Percentiles rank a stretch among this genome's conserved stretches.
These are phyloP conservation scores for Emmonsia crescens DNA, from an alignment of 2,329 filamentous ascomycete genomes.

Conservation along the genomic window DNA sequence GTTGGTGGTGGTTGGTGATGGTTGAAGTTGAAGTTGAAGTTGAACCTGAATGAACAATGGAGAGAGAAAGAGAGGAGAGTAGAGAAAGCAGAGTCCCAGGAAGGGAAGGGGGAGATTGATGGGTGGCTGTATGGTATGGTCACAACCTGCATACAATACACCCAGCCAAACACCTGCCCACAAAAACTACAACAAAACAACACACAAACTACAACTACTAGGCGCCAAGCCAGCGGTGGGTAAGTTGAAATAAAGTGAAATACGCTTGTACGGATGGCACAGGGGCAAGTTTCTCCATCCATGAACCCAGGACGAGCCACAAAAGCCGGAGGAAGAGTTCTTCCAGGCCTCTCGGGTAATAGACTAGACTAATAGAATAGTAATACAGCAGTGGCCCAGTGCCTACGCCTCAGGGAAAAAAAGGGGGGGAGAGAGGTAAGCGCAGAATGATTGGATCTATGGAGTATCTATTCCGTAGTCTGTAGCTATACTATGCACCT, in stretches of 20 bases:
- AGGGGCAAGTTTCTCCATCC: not conserved
- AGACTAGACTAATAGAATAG: too few species aligned
- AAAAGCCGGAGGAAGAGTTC: not conserved
- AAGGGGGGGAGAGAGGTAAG: not conserved
- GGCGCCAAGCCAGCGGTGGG: not conserved
- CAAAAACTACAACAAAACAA: not conserved
- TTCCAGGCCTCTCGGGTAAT: not conserved
- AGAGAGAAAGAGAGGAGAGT: not conserved
- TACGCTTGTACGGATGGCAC: not conserved
- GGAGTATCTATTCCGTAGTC: too few species aligned
- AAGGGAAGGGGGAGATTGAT: not conserved
- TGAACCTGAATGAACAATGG: not conserved
- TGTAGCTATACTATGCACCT: too few species aligned
- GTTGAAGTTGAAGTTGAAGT: not conserved
- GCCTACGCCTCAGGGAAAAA: not conserved
- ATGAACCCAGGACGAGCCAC: not conserved
- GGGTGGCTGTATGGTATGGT: not conserved
- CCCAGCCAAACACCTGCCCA: not conserved
- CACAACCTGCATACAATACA: not conserved
- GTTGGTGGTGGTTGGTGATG: not conserved
- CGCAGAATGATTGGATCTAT: not conserved
- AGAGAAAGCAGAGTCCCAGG: not conserved
- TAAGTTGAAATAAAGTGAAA: too few species aligned
- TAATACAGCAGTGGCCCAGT: not conserved
- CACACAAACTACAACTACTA: not conserved